Percentiles rank a stretch among this genome's conserved stretches.
Evolutionary conservation across 192 early-diverging fungal genomes (phyloP).

Genomic region (Allomyces macrogynus): DNA sequence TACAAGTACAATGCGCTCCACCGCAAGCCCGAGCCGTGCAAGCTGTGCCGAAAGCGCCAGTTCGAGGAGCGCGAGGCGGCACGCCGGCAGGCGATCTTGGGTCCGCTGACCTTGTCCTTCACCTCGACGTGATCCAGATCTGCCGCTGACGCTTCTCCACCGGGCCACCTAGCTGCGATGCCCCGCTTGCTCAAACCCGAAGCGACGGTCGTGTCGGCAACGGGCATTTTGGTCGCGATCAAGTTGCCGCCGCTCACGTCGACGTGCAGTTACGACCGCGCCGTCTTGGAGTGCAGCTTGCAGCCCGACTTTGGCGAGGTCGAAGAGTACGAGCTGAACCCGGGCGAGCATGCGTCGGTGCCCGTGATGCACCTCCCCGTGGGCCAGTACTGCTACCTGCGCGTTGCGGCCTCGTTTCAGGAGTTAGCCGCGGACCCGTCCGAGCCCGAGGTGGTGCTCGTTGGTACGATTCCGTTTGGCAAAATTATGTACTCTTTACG

Average conservation of each 20-base stretch:
- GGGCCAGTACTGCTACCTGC: too few relatives aligned
- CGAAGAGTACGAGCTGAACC: too few relatives aligned
- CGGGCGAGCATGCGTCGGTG: too few relatives aligned
- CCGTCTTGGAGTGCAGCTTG: neutral
- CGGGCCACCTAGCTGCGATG: neutral
- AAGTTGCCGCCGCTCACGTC: neutral
- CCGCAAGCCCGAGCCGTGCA: conserved; percentile 18
- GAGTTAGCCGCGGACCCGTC: too few relatives aligned
- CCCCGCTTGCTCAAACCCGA: neutral
- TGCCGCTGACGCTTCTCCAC: too few relatives aligned
- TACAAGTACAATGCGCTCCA: conserved; percentile 41
- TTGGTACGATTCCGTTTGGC: too few relatives aligned
- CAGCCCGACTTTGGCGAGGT: neutral
- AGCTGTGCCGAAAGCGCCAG: conserved; percentile 19
- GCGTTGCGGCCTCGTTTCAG: too few relatives aligned
- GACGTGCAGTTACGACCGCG: neutral
- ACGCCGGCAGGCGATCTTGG: neutral
- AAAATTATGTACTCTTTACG: too few relatives aligned
- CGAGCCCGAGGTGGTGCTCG: too few relatives aligned
- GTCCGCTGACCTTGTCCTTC: too few relatives aligned
- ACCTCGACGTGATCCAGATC: too few relatives aligned
- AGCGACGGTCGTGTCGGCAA: neutral
- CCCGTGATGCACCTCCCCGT: too few relatives aligned
- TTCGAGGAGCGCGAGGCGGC: conserved; percentile 14
- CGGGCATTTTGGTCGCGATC: neutral